phyloP scores from a whole-genome alignment of 2,329 filamentous ascomycete species.

The Diplocarpon rosae region DNA sequence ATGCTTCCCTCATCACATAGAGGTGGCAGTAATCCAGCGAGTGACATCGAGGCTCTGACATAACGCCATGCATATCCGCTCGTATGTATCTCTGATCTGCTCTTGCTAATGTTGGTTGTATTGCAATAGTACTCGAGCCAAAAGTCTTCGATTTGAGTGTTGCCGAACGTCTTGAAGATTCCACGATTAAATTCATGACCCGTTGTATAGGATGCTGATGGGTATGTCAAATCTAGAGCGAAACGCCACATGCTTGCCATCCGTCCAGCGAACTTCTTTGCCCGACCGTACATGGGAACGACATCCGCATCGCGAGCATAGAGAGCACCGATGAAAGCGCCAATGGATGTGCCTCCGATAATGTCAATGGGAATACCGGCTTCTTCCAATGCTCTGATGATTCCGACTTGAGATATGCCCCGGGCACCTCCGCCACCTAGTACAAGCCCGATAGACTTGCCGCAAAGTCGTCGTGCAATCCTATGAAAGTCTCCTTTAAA shows the following conservation, averaged over 20 bases:
- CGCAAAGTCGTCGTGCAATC: conserved; percentile 77
- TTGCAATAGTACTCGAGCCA: conserved; percentile 99
- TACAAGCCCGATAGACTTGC: conserved; percentile 88
- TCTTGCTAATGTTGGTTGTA: conserved; percentile 96
- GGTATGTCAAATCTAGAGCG: conserved; percentile 89
- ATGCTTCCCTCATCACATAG: conserved; percentile 95
- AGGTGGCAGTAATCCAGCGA: conserved; percentile 84
- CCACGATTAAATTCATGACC: conserved; percentile 98
- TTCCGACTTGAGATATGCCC: conserved; percentile 84
- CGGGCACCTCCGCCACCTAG: conserved; percentile 87
- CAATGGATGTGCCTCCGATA: conserved; percentile 91
- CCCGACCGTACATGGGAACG: conserved; percentile 90
- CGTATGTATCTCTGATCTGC: conserved; percentile 82
- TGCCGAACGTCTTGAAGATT: conserved; percentile 96
- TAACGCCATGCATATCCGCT: conserved; percentile 97
- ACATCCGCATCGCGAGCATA: conserved; percentile 95
- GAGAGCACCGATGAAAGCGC: conserved; percentile 85
- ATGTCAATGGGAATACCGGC: conserved; percentile 94
- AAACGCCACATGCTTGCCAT: conserved; percentile 99
- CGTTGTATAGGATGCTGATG: conserved; percentile 92
- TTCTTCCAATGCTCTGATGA: conserved; percentile 91
- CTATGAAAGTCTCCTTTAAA: conserved; percentile 97
- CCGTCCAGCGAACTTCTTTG: conserved; percentile 95
- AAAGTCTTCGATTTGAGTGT: conserved; percentile 96
- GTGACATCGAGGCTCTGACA: conserved; percentile 89